Base-by-base conservation (phyloP, 176 grass and related monocot genomes). In the Puya raimondii region DNA sequence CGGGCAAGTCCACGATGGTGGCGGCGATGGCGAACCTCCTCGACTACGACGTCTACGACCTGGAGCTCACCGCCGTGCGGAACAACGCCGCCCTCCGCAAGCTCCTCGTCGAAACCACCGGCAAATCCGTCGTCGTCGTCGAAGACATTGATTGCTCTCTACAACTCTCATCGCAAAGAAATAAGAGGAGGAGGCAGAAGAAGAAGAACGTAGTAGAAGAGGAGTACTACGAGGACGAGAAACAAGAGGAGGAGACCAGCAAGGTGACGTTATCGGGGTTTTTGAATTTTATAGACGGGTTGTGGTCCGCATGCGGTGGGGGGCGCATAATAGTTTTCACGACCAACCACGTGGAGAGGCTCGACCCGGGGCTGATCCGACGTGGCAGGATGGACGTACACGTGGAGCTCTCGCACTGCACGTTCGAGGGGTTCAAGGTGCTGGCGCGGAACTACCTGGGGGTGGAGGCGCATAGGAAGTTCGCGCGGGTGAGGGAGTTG, bases 1-100 rank as follows among this genome's bases (percentile, higher is more conserved):
- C 74, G 0, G 74, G 74, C n/a, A 77, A 77, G 49, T 67, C 74
- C 15, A 77, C 74, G 15, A 77, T 77, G 74, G 18, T 77, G 4
- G 47, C 74, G 2, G 74, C 74, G 11, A 77, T 77, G 63, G 74
- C 74, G 3, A 77, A 77, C 25, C 14, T 68, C 1, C 50, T 77
- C 3, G 58, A 42, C 9, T 77, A 77, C 29, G 74, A 77, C 33
- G 4, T 42, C 33, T 42, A 42, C 33, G 33, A 42, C 33, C 33
- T 42, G 4, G 33, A 42, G 33, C 17, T 77, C 12, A 67, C 59
- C 1, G 2, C 23, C 4, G 64, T 77, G 16, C 16, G 53, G 63
- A n/a, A 68, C 50, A 77, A 77, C 64, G 33, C 49, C 33, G 11
- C 21, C 1, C 13, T 77, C 4, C 56, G 74, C 18, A 53, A 77